phyloP scores from a whole-genome alignment of 2,329 filamentous ascomycete species.

The Fusarium virguliforme region DNA sequence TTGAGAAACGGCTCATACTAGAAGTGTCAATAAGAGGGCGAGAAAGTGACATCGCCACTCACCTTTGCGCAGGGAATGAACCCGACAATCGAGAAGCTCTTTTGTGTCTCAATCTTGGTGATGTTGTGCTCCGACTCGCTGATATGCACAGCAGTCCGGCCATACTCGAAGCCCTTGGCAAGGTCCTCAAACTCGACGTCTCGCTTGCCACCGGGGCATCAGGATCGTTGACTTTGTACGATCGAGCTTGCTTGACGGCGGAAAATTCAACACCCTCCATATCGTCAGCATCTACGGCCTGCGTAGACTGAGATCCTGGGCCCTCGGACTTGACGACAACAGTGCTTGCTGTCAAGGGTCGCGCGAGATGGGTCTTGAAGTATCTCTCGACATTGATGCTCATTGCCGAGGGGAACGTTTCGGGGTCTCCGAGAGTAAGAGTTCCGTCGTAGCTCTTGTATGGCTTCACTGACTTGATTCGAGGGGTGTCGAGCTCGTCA shows the following conservation, averaged over 20 bases:
- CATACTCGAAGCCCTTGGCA: constrained; percentile 95
- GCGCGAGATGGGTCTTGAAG: constrained; percentile 85
- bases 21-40: constrained; percentile 31
- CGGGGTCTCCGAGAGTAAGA: constrained; percentile 84
- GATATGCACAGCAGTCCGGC: constrained; percentile 91
- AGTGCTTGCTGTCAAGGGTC: constrained; percentile 81
- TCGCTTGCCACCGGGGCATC: constrained; percentile 81
- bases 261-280: constrained; percentile 73
- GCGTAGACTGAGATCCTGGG: constrained; percentile 65
- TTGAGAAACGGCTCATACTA: constrained; percentile 88
- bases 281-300: constrained; percentile 64
- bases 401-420: constrained; percentile 81
- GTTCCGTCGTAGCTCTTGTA: constrained; percentile 85
- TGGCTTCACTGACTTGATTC: constrained; percentile 82
- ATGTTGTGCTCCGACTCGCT: constrained; percentile 88
- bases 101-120: constrained; percentile 85
- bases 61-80: constrained; percentile 84
- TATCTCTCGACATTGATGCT: constrained; percentile 92
- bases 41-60: constrained; percentile 37
- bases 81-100: constrained; percentile 85
- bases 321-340: constrained; percentile 75
- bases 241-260: constrained; percentile 81
- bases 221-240: constrained; percentile 86
- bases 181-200: constrained; percentile 88
- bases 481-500: constrained; percentile 82